Evolutionary conservation across 805 yeast species (phyloP).

Genomic region (Tetrapisispora iriomotensis): DNA sequence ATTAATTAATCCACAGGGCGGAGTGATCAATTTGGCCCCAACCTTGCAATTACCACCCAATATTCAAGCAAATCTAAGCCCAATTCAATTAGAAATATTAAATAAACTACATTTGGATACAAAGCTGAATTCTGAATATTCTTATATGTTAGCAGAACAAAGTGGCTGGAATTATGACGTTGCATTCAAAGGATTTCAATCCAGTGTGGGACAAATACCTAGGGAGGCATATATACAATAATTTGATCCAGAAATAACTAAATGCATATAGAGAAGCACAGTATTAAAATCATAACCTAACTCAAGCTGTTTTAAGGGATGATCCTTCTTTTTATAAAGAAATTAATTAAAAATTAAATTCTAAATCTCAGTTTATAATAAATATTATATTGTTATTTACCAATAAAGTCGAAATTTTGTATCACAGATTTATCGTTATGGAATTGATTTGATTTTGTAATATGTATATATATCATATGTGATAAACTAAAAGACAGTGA

Average conservation of each 20-base stretch:
- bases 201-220: constrained; percentile 52
- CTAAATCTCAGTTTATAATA: too few relatives aligned
- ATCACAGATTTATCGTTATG: too few relatives aligned
- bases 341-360: too few relatives aligned
- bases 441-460: too few relatives aligned
- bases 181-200: constrained; percentile 62
- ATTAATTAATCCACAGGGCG: not conserved
- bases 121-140: constrained; percentile 66
- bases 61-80: constrained; percentile 38
- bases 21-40: constrained; percentile 8
- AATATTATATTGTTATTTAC: too few relatives aligned
- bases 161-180: constrained; percentile 71
- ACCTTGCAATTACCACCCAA: constrained; percentile 46
- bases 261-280: constrained; percentile 1
- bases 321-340: too few relatives aligned
- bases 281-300: too few relatives aligned
- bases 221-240: constrained; percentile 40
- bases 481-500: too few relatives aligned
- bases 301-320: too few relatives aligned
- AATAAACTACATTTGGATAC: constrained; percentile 62
- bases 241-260: too few relatives aligned
- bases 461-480: too few relatives aligned
- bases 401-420: too few relatives aligned
- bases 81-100: constrained; percentile 53
- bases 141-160: constrained; percentile 76